Percentiles rank a stretch among this genome's conserved stretches.
Evolutionary conservation across 2,329 filamentous ascomycete species (phyloP).

Genomic region (Daldinia sp.): DNA sequence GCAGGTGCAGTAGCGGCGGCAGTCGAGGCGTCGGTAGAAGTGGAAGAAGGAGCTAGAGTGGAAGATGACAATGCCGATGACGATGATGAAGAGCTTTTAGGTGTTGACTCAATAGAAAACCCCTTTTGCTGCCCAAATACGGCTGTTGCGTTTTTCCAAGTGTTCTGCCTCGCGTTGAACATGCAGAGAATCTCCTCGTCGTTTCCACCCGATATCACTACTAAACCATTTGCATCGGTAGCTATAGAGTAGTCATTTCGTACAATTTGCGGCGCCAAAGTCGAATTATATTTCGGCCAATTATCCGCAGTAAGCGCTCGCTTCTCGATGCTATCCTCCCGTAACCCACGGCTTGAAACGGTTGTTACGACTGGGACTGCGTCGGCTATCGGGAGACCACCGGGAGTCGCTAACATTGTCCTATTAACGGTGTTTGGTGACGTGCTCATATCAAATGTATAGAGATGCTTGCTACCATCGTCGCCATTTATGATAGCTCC

Average conservation of each 20-base stretch:
- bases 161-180: conserved; percentile 78
- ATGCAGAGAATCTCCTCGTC: conserved; percentile 73
- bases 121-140: conserved; percentile 62
- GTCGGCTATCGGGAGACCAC: conserved; percentile 62
- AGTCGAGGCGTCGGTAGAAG: conserved; percentile 33
- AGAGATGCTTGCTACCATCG: conserved; percentile 80
- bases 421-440: conserved; percentile 80
- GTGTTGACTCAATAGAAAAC: conserved; percentile 47
- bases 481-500: conserved; percentile 73
- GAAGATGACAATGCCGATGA: conserved; percentile 43
- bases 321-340: conserved; percentile 40
- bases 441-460: conserved; percentile 77
- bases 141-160: conserved; percentile 77
- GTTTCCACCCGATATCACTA: conserved; percentile 82
- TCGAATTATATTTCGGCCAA: conserved; percentile 83
- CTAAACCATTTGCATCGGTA: conserved; percentile 68
- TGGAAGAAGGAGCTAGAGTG: conserved; percentile 19
- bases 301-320: conserved; percentile 65
- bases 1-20: conserved; percentile 42
- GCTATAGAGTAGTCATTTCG: conserved; percentile 78
- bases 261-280: conserved; percentile 70
- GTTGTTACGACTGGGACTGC: conserved; percentile 52
- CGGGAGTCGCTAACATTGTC: conserved; percentile 69
- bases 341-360: conserved; percentile 35
- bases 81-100: background rate